Conservation (phyloP, 306 rosid genomes). For the Cotoneaster glaucophyllus region DNA sequence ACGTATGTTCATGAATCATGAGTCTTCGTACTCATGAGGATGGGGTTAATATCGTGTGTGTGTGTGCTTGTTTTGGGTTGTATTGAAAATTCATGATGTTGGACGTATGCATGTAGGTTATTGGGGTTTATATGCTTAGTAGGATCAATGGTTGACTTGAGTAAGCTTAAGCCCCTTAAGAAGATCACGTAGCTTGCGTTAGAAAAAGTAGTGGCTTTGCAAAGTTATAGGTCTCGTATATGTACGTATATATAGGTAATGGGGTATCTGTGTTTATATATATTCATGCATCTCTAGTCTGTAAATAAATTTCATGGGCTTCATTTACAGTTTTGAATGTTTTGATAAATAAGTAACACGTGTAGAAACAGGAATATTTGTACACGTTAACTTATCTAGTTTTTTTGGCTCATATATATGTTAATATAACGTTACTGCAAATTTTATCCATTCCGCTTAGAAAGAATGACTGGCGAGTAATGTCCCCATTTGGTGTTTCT, state of each 20-base stretch:
- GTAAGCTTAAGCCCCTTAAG: neutral
- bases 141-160: neutral
- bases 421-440: no score
- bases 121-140: neutral
- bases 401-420: no score
- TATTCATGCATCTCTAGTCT: neutral
- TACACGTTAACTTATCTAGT: no score
- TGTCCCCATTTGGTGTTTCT: no score
- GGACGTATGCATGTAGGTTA: neutral
- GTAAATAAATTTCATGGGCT: neutral
- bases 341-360: no score
- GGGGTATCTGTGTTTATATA: neutral
- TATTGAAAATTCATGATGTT: neutral
- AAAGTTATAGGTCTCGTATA: neutral
- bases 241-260: neutral
- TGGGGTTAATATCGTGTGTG: neutral
- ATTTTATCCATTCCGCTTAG: no score
- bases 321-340: neutral
- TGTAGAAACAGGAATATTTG: no score
- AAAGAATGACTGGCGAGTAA: no score
- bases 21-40: constrained; percentile 2
- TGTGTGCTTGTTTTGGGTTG: neutral
- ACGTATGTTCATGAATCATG: neutral
- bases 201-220: neutral
- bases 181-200: neutral